Evolutionary conservation across 139 green algal genomes (phyloP), one percentile per base, ranked within the genome.

Genomic region (Coelastrella sp.): DNA sequence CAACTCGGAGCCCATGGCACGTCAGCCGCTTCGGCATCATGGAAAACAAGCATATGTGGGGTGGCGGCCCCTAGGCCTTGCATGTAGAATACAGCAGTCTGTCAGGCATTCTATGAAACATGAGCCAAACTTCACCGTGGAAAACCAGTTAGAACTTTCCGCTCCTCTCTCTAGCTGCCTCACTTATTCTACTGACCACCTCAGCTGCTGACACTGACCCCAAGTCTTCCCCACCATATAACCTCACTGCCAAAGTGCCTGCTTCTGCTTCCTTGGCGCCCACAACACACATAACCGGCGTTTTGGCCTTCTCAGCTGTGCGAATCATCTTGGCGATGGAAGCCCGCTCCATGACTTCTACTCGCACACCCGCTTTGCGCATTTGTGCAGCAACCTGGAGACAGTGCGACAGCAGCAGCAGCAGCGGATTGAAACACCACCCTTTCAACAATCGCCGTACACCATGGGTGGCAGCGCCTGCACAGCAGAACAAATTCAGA

Each of bases 241-340:
- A 95, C 20, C 97, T 92, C 73, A 99, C 94, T 10, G 95, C 93
- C 73, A 99, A 88, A 0, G 79, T 90, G 58, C 92, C 86, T 23
- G 87, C 80, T 58, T 96, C 95, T 5, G 93, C 95, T 86, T 99
- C 97, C 60, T 96, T 94, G 65, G 89, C 85, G 6, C 97, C 97
- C 47, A 99, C 92, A 60, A 99, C 95, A 20, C 92, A 96, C 91
- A 98, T 98, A 5, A 99, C 92, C 7, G 97, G 97, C 2, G 95
- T 97, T 93, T 98, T 99, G 64, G 95, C 94, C 82, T 89, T 97
- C 91, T 98, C 95, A 0, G 97, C 95, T 75, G 94, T 98, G 58
- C 97, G 94, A 74, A 98, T 87, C 79, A 94, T 91, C 89, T 95
- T 95, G 83, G 89, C 66, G 80, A 95, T 94, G 68, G 83, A 92